phyloP scores from a whole-genome alignment of 2,329 filamentous ascomycete genomes.

The Grosmannia serpens region DNA sequence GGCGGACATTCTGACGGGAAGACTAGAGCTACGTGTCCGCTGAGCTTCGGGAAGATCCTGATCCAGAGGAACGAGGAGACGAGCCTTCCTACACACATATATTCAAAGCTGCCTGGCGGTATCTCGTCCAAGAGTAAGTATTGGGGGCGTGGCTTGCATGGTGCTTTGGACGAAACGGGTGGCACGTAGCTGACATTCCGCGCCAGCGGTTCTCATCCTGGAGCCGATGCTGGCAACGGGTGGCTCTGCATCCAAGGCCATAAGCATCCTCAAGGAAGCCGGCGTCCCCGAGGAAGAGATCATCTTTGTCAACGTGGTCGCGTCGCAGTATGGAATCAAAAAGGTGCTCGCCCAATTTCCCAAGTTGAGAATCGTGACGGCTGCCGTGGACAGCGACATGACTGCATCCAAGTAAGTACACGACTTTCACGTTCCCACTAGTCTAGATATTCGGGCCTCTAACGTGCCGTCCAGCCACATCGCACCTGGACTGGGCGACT shows the following conservation, averaged over 20 bases:
- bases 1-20: neutral
- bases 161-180: too few species aligned
- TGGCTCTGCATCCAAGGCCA: neutral
- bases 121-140: neutral
- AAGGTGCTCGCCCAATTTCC: neutral
- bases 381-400: neutral
- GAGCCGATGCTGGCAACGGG: slow-evolving; percentile 4
- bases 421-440: neutral
- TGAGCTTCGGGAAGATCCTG: slow-evolving; percentile 3
- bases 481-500: slow-evolving; percentile 1
- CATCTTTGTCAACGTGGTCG: slow-evolving; percentile 3
- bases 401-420: neutral
- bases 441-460: neutral
- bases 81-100: neutral
- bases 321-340: neutral
- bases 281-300: slow-evolving; percentile 1
- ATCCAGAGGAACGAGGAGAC: slow-evolving; percentile 3
- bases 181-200: neutral
- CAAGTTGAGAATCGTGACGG: neutral
- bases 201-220: neutral
- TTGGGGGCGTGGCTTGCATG: neutral
- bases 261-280: neutral
- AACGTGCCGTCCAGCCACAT: neutral
- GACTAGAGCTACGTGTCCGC: neutral
- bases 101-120: slow-evolving; percentile 1